Evolutionary conservation across 495 filamentous ascomycete species (phyloP).

Genomic region (Evansstolkia leycettana): DNA sequence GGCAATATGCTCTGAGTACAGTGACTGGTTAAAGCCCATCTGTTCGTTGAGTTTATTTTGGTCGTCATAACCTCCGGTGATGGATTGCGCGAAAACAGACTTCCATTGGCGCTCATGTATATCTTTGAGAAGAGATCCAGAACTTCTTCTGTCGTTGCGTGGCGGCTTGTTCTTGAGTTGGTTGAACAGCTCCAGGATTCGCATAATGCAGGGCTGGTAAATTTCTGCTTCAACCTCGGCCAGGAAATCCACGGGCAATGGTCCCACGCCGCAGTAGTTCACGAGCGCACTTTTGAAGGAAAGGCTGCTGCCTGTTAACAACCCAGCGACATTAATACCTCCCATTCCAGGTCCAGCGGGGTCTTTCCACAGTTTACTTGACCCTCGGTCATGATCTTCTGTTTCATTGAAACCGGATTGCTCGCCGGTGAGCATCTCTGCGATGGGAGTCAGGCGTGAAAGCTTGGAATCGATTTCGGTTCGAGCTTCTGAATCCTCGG

Average conservation of each 20-base stretch:
- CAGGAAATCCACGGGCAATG: constrained; percentile 27
- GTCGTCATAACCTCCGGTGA: constrained; percentile 26
- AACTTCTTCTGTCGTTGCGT: too few relatives aligned
- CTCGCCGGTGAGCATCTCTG: constrained; percentile 25
- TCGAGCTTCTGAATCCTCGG: constrained; percentile 1
- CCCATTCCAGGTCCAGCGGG: constrained; percentile 10
- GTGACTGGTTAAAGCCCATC: constrained; percentile 21
- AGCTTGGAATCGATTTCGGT: constrained; percentile 11
- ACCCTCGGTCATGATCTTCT: constrained; percentile 3
- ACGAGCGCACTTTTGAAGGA: constrained; percentile 26
- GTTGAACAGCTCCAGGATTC: constrained; percentile 27
- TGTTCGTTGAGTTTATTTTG: constrained; percentile 19
- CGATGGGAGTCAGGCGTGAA: constrained; percentile 17
- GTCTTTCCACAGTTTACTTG: constrained; percentile 3
- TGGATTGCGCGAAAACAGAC: constrained; percentile 26
- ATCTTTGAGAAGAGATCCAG: background rate
- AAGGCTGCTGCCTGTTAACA: constrained; percentile 22
- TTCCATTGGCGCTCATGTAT: constrained; percentile 17
- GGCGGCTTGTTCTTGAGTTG: constrained; percentile 11
- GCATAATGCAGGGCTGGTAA: constrained; percentile 31
- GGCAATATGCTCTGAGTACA: constrained; percentile 18
- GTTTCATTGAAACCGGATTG: constrained; percentile 13
- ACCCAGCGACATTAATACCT: constrained; percentile 23
- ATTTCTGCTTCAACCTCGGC: constrained; percentile 20
- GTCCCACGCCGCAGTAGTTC: constrained; percentile 27